Evolutionary conservation across 495 filamentous ascomycete genomes (phyloP), one percentile per base, ranked within the genome.

Genomic region (Umbilicaria muhlenbergii): DNA sequence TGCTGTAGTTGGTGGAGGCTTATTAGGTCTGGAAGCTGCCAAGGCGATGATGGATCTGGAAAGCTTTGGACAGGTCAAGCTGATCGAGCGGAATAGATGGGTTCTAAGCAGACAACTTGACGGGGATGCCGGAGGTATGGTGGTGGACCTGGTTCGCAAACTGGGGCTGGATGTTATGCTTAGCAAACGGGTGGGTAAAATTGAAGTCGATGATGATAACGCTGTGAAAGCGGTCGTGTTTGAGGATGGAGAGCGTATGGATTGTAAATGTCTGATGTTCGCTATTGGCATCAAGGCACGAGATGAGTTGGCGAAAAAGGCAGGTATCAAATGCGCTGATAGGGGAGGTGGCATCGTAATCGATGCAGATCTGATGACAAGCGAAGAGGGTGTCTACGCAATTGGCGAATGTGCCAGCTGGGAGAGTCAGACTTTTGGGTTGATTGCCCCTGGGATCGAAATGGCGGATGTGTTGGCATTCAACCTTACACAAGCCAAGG

Each of bases 401-500:
- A 83, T 96, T 43, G 89, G 89, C 40, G 89, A 96, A 62, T 94
- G 89, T 53, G 89, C 89, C 13, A 89, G 80, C 60, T 94, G 89
- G 87, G 77, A 94, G 49, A 85, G 78, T 53, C 83, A 93, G 57
- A 92, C 86, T 0, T 96, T 87, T 52, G 89, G 89, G 4, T 76
- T 96, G 18, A 94, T 96, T 52, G 89, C 86, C 1, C 89, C 89
- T 0, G 89, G 89, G 13, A 74, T 96, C 36, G 89, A 94, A 59
- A 96, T 96, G 89, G 89, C 89, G 0, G 89, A 96, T 54, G 80
- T 96, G 5, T 70, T 94, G 2, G 73, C 89, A n/a, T 94, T 88
- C 65, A 96, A 96, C 56, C 73, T 96, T 39, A 91, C 87, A 10
- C 80, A 94, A 58, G 75, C 83, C 3, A 78, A 80, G 56, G 68